Evolutionary conservation across 495 filamentous ascomycete species (phyloP), one percentile per base, ranked within the genome.

Genomic region (Trichoderma reesei): DNA sequence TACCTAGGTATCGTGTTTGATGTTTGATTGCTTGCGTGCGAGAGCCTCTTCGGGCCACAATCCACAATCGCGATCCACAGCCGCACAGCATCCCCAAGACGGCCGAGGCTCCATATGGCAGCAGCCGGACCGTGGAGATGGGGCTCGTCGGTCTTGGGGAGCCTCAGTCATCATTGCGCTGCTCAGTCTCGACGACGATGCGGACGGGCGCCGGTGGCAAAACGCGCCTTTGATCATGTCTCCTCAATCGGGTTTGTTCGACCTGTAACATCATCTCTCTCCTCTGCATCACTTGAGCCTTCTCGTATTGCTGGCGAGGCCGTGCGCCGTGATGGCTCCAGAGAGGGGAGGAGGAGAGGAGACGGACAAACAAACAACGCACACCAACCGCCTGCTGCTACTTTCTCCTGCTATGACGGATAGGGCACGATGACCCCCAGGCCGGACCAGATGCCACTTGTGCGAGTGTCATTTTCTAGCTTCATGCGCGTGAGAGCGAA

Each of bases 31-130:
- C 31, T 56, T 56, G 51, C 51, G 16, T 56, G 51, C 51, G 51
- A n/a, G n/a, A 48, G 8, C 14, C 20, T 5, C 34, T 56, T 56
- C 51, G 51, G 51, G 20, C 46, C n/a, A n/a, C n/a, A n/a, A n/a
- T n/a, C 37, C 51, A 56, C 51, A 56, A 56, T 56, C 51, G 20
- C 51, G 51, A 56, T 56, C 51, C 51, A 34, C 51, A 56, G 51
- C 51, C 51, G 51, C 51, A 56, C 16, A 56, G 31, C 51, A 56
- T 56, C 51, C 51, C 51, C 51, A 5, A 56, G 51, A 56, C 34
- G 31, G 44, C n/a, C 44, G 44, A 8, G 44, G 44, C 16, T 48
- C 44, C 44, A 48, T 16, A n/a, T 48, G n/a, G 2, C 44, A 48
- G n/a, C n/a, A 39, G 10, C 37, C 37, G 16, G 8, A 18, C 44